phyloP scores from a whole-genome alignment of 768 basidiomycete species.

The Suillus hirtellus region DNA sequence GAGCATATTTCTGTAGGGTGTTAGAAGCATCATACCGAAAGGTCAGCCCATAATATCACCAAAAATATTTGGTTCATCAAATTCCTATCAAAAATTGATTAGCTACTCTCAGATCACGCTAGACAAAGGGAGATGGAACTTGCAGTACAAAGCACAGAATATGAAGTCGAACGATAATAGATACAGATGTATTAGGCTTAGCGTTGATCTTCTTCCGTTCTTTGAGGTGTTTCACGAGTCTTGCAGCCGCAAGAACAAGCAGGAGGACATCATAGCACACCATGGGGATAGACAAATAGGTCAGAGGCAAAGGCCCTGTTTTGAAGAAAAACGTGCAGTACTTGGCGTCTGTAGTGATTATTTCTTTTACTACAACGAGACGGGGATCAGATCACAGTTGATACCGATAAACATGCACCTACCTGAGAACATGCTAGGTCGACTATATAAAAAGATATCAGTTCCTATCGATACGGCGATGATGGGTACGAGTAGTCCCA shows the following conservation, averaged over 20 bases:
- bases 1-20: not conserved
- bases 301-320: too few species aligned
- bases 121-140: not conserved
- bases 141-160: not conserved
- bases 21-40: not conserved
- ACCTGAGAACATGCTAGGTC: not conserved
- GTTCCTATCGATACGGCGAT: not conserved
- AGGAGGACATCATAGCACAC: not conserved
- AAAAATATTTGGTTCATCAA: not conserved
- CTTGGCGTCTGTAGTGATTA: not conserved
- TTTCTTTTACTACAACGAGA: not conserved
- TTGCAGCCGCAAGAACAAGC: not conserved
- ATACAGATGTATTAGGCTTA: not conserved
- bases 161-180: not conserved
- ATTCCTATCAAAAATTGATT: not conserved
- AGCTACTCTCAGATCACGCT: not conserved
- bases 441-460: constrained; percentile 2
- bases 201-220: not conserved
- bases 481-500: not conserved
- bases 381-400: not conserved
- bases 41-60: not conserved
- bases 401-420: not conserved
- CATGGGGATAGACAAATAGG: not conserved
- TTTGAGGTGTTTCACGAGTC: not conserved
- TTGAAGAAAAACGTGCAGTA: not conserved